phyloP scores from a whole-genome alignment of 2,329 filamentous ascomycete species.

The Microdochium trichocladiopsis region DNA sequence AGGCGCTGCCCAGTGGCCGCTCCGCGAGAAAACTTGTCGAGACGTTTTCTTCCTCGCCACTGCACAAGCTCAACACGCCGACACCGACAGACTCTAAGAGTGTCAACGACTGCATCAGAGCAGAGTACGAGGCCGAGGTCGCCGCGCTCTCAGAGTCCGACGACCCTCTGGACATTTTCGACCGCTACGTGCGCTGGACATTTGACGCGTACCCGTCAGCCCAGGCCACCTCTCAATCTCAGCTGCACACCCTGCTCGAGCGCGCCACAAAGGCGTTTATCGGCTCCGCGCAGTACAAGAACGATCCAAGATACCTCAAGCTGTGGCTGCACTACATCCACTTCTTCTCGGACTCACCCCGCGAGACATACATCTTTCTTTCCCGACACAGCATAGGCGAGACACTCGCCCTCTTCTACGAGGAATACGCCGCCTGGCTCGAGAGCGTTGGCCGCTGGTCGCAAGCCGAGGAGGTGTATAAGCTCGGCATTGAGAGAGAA shows the following conservation, averaged over 20 bases:
- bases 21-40: conserved; percentile 85
- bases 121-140: conserved; percentile 82
- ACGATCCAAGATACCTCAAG: conserved; percentile 88
- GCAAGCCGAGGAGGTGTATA: conserved; percentile 92
- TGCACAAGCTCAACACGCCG: conserved; percentile 51
- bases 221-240: conserved; percentile 86
- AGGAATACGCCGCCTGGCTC: conserved; percentile 92
- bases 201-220: conserved; percentile 90
- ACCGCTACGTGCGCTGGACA: conserved; percentile 96
- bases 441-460: conserved; percentile 77
- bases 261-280: conserved; percentile 88
- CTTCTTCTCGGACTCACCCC: conserved; percentile 86
- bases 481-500: conserved; percentile 80
- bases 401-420: conserved; percentile 83
- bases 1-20: conserved; percentile 77
- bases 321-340: conserved; percentile 92
- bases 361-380: conserved; percentile 88
- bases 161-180: conserved; percentile 91
- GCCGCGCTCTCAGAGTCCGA: conserved; percentile 76
- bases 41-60: conserved; percentile 63
- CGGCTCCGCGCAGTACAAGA: conserved; percentile 80
- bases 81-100: conserved; percentile 68
- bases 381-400: conserved; percentile 86
- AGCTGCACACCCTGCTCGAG: conserved; percentile 81
- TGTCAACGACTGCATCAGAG: conserved; percentile 70